phyloP scores from a whole-genome alignment of 768 basidiomycete genomes.

The Imleria badia region DNA sequence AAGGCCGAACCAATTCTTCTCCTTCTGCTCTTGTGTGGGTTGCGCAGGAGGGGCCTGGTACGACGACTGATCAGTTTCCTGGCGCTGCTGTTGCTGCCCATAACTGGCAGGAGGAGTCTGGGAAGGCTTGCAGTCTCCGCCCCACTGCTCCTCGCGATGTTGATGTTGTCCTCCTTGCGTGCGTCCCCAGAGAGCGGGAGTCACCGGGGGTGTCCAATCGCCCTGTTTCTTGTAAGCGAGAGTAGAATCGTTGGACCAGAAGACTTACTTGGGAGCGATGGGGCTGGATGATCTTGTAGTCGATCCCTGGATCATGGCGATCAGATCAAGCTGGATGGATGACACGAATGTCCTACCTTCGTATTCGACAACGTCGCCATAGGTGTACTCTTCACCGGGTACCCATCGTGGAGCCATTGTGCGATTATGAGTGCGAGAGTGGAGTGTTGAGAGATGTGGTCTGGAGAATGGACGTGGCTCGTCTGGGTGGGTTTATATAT shows the following conservation, averaged over 20 bases:
- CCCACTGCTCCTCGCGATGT: conserved; percentile 18
- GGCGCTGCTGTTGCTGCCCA: conserved; percentile 31
- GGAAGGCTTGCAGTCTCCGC: conserved; percentile 14
- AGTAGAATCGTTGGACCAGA: neutral
- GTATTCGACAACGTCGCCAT: conserved; percentile 54
- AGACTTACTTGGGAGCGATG: conserved; percentile 62
- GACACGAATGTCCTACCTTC: conserved; percentile 41
- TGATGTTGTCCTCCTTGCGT: conserved; percentile 35
- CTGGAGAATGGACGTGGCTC: neutral
- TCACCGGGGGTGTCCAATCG: conserved; percentile 64
- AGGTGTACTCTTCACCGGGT: conserved; percentile 60
- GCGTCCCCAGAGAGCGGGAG: conserved; percentile 70
- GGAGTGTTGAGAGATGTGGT: conserved; percentile 7
- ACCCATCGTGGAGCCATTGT: conserved; percentile 53
- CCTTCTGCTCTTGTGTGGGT: conserved; percentile 43
- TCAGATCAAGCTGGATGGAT: conserved; percentile 3
- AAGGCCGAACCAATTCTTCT: conserved; percentile 57
- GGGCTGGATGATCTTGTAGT: conserved; percentile 71
- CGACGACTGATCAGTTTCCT: conserved; percentile 23
- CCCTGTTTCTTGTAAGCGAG: conserved; percentile 36
- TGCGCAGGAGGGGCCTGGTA: conserved; percentile 19
- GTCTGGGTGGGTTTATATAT: conserved; percentile 22
- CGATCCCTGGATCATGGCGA: conserved; percentile 34
- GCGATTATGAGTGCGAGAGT: neutral
- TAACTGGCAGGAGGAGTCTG: neutral